Conservation (phyloP, 257 asterid genomes). For the Ophiorrhiza pumila region DNA sequence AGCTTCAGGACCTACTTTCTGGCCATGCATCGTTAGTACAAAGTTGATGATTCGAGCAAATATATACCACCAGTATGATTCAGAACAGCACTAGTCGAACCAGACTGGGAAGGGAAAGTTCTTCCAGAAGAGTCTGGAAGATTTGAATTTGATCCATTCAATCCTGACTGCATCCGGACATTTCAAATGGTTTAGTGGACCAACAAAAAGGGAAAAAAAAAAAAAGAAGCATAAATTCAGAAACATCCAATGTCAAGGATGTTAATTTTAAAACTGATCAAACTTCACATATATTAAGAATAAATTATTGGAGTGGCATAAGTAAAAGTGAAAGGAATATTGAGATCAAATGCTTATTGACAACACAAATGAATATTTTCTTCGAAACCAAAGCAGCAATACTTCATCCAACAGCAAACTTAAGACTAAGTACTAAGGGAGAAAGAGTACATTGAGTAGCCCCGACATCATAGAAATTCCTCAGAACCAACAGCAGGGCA, state of each 20-base stretch:
- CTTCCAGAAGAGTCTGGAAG: conserved; percentile 63
- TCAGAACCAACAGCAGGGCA: conserved; percentile 15
- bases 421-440: background rate
- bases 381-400: background rate
- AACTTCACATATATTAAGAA: background rate
- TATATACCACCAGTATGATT: conserved; percentile 60
- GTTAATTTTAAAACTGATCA: background rate
- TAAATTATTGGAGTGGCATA: background rate
- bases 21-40: background rate
- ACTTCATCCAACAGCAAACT: background rate
- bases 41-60: conserved; percentile 20
- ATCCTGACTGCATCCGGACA: conserved; percentile 49
- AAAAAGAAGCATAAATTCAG: background rate
- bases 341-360: background rate
- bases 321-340: background rate
- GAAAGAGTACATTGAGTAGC: conserved; percentile 18
- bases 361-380: background rate
- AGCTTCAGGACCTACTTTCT: background rate
- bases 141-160: conserved; percentile 76
- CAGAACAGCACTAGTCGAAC: conserved; percentile 59
- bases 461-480: conserved; percentile 19
- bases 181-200: background rate
- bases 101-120: conserved; percentile 64
- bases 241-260: background rate
- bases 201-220: background rate